These are phyloP conservation scores for Striga asiatica DNA, from an alignment of 257 asterid genomes.

Conservation along the genomic window DNA sequence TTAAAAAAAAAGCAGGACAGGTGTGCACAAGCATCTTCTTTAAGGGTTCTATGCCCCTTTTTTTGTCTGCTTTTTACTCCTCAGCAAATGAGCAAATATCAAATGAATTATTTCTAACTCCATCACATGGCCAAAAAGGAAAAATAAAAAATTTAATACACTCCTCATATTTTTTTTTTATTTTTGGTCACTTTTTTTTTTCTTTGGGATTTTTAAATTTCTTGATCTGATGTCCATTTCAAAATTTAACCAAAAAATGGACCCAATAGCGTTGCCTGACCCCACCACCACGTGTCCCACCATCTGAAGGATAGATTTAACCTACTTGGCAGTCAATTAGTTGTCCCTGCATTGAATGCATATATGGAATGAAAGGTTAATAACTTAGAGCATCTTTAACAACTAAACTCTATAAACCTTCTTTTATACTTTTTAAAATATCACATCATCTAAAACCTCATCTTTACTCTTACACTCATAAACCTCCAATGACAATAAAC, in stretches of 20 bases:
- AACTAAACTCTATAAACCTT: too few species aligned
- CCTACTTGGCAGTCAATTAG: constrained; percentile 20
- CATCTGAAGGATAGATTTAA: constrained; percentile 16
- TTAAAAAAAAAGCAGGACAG: neutral
- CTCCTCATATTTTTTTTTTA: neutral
- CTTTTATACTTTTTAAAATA: too few species aligned
- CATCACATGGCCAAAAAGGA: constrained; percentile 17
- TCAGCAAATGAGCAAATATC: too few species aligned
- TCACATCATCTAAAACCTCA: too few species aligned
- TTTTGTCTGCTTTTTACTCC: neutral
- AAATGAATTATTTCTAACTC: constrained; percentile 4
- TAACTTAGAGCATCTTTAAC: too few species aligned
- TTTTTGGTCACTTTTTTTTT: too few species aligned
- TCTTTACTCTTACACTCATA: too few species aligned
- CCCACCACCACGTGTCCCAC: constrained; percentile 6
- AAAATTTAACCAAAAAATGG: neutral
- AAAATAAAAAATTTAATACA: neutral
- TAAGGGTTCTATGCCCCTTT: neutral
- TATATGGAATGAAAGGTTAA: constrained; percentile 20
- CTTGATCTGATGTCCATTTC: constrained; percentile 22
- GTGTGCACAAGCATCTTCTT: constrained; percentile 5
- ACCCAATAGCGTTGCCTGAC: constrained; percentile 2
- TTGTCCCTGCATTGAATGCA: constrained; percentile 25
- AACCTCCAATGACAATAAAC: too few species aligned
- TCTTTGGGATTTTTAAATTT: too few species aligned